These are phyloP conservation scores for Neofusicoccum sp. DNA, from an alignment of 2,329 filamentous ascomycete genomes.

Conservation along the genomic window DNA sequence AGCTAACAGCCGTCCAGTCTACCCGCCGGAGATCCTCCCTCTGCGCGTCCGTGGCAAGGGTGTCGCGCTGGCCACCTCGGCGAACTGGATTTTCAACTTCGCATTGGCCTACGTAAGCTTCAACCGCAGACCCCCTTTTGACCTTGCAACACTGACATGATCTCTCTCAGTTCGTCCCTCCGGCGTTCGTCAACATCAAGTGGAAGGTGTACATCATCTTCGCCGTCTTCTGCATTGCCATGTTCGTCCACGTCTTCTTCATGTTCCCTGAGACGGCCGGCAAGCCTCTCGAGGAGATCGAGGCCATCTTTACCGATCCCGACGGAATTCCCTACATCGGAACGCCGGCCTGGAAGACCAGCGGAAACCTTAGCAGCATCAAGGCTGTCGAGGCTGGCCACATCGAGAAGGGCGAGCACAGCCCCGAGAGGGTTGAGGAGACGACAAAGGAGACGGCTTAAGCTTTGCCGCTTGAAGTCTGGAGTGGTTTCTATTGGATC, in stretches of 20 bases:
- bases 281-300: constrained; percentile 76
- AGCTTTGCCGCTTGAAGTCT: too few relatives aligned
- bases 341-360: constrained; percentile 60
- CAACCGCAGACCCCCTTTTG: constrained; percentile 36
- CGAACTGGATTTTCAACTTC: constrained; percentile 62
- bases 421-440: constrained; percentile 29
- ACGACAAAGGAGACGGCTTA: constrained; percentile 8
- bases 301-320: constrained; percentile 64
- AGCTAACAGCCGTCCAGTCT: constrained; percentile 38
- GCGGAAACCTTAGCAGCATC: constrained; percentile 27
- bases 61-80: constrained; percentile 61
- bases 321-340: constrained; percentile 49
- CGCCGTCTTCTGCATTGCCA: constrained; percentile 68
- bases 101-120: constrained; percentile 46
- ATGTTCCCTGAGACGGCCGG: constrained; percentile 70
- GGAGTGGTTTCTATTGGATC: too few relatives aligned
- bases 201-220: constrained; percentile 75
- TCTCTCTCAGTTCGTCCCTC: constrained; percentile 54
- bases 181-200: constrained; percentile 60
- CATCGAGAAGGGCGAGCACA: constrained; percentile 29
- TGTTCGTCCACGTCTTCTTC: constrained; percentile 70
- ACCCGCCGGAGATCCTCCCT: constrained; percentile 65
- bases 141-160: background rate
- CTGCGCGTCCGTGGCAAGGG: constrained; percentile 65
- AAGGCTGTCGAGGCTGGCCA: constrained; percentile 31